A percentile compares a stretch with the other conserved stretches of the same genome.
Conservation (phyloP, 306 rosid species). For the Lagenaria siceraria region DNA sequence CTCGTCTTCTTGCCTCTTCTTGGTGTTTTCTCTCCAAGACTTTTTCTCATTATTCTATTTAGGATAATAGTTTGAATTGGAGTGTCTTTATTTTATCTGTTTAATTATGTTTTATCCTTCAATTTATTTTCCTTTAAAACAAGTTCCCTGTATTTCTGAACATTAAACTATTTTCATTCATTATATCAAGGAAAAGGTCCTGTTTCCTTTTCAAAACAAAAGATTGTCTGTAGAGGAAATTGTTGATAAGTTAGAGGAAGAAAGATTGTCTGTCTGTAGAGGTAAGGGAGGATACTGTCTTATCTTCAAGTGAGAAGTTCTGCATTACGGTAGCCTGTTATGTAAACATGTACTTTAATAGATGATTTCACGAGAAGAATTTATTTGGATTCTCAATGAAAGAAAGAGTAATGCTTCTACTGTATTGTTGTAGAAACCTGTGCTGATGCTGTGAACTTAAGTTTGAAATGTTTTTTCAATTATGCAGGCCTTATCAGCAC, state of each 20-base stretch:
- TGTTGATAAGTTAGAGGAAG: background rate
- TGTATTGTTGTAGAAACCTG: background rate
- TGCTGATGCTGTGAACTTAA: background rate
- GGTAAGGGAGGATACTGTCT: background rate
- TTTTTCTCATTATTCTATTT: no score
- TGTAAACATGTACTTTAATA: background rate
- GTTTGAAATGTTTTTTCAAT: background rate
- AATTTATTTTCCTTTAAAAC: no score
- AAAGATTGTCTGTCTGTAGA: background rate
- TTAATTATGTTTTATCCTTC: no score
- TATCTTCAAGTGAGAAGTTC: background rate
- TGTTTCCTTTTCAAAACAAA: no score
- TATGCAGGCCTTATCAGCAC: background rate
- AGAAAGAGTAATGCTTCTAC: background rate
- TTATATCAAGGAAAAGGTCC: no score
- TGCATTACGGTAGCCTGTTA: background rate
- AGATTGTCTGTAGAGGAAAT: background rate
- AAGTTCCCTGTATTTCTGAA: no score
- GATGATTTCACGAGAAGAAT: background rate
- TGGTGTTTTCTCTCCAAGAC: no score
- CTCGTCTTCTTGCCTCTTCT: no score
- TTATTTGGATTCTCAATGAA: background rate
- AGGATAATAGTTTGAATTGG: no score
- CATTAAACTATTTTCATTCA: no score
- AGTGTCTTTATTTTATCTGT: no score